Evolutionary conservation across 495 filamentous ascomycete genomes (phyloP).

Genomic region (Daldinia childiae): DNA sequence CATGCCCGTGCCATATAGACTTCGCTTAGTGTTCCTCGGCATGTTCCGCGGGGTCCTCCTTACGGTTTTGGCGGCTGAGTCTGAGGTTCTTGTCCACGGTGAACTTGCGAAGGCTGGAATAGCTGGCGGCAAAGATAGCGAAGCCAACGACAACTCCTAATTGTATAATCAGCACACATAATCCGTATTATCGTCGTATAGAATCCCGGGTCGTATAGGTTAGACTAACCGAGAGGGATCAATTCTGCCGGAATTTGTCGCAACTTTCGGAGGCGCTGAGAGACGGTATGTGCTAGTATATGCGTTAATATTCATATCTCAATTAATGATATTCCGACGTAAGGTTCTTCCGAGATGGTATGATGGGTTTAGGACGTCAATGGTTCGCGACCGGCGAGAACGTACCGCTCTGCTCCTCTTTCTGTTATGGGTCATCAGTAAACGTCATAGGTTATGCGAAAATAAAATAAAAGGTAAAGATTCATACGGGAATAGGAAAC

Average conservation of each 20-base stretch:
- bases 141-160: constrained; percentile 84
- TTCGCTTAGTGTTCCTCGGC: constrained; percentile 41
- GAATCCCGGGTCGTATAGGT: background rate
- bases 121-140: constrained; percentile 72
- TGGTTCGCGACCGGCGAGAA: constrained; percentile 46
- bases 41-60: constrained; percentile 48
- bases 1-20: background rate
- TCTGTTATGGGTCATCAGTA: constrained; percentile 61
- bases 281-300: constrained; percentile 88
- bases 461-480: background rate
- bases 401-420: constrained; percentile 86
- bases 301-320: constrained; percentile 39
- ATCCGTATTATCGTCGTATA: background rate
- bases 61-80: constrained; percentile 67
- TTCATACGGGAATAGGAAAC: constrained; percentile 82
- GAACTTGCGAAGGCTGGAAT: constrained; percentile 84
- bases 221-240: constrained; percentile 85
- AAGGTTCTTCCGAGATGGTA: constrained; percentile 11
- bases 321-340: background rate
- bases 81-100: constrained; percentile 90
- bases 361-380: constrained; percentile 30
- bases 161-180: constrained; percentile 24
- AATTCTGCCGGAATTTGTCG: constrained; percentile 93
- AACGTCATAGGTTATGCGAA: constrained; percentile 40
- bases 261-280: constrained; percentile 87